A percentile compares a stretch with the other conserved stretches of the same genome.
phyloP scores from a whole-genome alignment of 495 filamentous ascomycete species.

The Aspergillus panamensis region DNA sequence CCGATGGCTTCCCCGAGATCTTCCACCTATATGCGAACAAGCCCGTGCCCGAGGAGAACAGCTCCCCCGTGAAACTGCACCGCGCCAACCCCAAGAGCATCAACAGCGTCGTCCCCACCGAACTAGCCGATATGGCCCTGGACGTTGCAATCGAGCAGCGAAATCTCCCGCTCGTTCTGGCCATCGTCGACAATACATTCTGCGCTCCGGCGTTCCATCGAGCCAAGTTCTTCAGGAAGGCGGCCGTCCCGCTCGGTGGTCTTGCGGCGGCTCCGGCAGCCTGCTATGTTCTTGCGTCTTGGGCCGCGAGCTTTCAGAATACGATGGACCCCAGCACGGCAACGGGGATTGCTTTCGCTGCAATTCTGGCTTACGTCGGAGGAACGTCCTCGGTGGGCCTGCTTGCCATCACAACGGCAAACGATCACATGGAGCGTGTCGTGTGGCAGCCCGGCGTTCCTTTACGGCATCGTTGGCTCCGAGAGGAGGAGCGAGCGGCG shows the following conservation, averaged over 20 bases:
- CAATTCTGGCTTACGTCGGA: constrained; percentile 74
- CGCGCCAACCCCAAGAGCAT: constrained; percentile 62
- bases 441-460: constrained; percentile 80
- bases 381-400: constrained; percentile 75
- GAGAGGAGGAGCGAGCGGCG: constrained; percentile 90
- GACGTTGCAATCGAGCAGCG: constrained; percentile 70
- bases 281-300: constrained; percentile 62
- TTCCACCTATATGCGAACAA: constrained; percentile 84
- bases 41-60: constrained; percentile 61
- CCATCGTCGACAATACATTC: constrained; percentile 77
- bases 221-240: constrained; percentile 56
- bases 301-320: constrained; percentile 55
- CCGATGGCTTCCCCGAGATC: constrained; percentile 70
- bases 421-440: constrained; percentile 92
- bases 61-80: constrained; percentile 55
- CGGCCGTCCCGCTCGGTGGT: constrained; percentile 48
- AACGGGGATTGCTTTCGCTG: constrained; percentile 74
- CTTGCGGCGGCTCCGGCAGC: constrained; percentile 62
- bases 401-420: constrained; percentile 78
- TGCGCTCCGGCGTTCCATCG: constrained; percentile 67
- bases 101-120: constrained; percentile 64
- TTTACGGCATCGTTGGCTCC: constrained; percentile 79
- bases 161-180: constrained; percentile 70
- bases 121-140: constrained; percentile 66
- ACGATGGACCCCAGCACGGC: constrained; percentile 67